Conservation (phyloP, 1,284 basidiomycete genomes). For the Cutaneotrichosporon curvatum region DNA sequence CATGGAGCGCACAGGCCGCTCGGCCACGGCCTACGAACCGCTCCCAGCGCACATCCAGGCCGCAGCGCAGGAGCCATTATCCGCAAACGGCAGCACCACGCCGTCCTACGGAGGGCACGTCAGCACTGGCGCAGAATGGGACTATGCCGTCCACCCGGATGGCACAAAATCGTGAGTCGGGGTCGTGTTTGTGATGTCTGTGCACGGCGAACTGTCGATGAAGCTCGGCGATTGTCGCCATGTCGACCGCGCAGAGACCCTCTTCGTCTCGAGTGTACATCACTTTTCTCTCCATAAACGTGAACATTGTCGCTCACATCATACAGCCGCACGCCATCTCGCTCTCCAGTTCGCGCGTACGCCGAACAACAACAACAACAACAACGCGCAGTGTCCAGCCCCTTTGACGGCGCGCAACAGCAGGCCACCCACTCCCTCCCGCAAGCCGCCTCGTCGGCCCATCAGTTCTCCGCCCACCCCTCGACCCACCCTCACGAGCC, state of each 20-base stretch:
- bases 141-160: conserved; percentile 34
- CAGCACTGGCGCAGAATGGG: conserved; percentile 45
- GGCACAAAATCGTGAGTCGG: conserved; percentile 36
- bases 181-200: not conserved
- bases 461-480: conserved; percentile 13
- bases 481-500: conserved; percentile 30
- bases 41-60: conserved; percentile 34
- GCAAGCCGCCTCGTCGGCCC: conserved; percentile 12
- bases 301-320: too few species aligned
- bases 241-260: not conserved
- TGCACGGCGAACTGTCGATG: too few species aligned
- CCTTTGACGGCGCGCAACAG: conserved; percentile 5
- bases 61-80: conserved; percentile 4
- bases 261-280: not conserved
- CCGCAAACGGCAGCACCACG: conserved; percentile 21
- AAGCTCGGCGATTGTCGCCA: not conserved
- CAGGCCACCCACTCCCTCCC: conserved; percentile 5
- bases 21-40: conserved; percentile 31
- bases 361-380: conserved; percentile 5
- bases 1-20: conserved; percentile 17
- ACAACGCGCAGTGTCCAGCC: conserved; percentile 18
- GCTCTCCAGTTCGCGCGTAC: not conserved
- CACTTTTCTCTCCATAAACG: too few species aligned
- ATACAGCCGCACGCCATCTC: not conserved
- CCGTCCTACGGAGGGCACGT: conserved; percentile 50